These are phyloP conservation scores for Botrytis cinerea DNA, from an alignment of 2,329 filamentous ascomycete genomes.

Conservation along the genomic window DNA sequence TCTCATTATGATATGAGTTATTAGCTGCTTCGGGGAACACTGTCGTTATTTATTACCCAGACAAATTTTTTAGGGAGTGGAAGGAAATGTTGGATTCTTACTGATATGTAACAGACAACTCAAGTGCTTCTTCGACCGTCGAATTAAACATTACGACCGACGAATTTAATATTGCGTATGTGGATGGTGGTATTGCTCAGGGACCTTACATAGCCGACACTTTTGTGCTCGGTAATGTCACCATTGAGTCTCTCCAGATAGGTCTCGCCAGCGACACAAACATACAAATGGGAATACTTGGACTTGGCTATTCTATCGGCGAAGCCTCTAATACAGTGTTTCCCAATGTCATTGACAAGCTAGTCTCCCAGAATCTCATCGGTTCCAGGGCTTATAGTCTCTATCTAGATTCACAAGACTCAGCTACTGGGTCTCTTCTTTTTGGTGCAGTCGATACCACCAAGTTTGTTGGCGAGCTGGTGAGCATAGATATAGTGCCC, in stretches of 20 bases:
- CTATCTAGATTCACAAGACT: conserved; percentile 40
- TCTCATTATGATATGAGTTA: conserved; percentile 29
- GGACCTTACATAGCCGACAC: conserved; percentile 52
- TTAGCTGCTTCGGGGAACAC: neutral
- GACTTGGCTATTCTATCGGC: conserved; percentile 54
- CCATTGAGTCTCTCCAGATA: conserved; percentile 53
- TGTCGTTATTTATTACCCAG: neutral
- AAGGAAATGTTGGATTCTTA: neutral
- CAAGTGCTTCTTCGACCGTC: neutral
- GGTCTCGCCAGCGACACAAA: conserved; percentile 53
- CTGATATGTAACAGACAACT: neutral
- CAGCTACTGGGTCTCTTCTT: conserved; percentile 42
- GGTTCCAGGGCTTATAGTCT: conserved; percentile 45
- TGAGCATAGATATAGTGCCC: conserved; percentile 30
- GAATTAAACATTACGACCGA: neutral
- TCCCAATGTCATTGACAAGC: conserved; percentile 37
- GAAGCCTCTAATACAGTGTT: conserved; percentile 48
- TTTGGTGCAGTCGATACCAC: conserved; percentile 51
- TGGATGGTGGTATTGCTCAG: conserved; percentile 53
- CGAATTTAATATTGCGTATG: conserved; percentile 58
- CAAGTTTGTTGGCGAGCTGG: conserved; percentile 46
- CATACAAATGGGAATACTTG: conserved; percentile 56
- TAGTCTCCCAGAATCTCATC: conserved; percentile 47
- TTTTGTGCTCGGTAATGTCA: conserved; percentile 48
- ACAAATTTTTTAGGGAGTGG: too few relatives aligned